These are phyloP conservation scores for Dalbergia oliveri DNA, from an alignment of 306 rosid genomes.

Conservation along the genomic window DNA sequence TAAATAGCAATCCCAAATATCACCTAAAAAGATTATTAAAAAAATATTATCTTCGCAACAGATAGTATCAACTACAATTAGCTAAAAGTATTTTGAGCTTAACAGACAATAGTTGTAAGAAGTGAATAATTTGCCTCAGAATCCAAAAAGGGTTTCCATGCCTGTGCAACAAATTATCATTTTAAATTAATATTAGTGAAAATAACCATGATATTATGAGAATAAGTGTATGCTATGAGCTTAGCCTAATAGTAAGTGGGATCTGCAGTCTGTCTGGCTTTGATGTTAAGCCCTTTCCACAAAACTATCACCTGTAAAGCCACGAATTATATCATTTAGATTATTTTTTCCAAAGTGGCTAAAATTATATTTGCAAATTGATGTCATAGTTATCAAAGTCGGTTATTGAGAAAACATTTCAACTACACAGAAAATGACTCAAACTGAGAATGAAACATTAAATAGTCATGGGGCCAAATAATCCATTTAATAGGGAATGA, in stretches of 20 bases:
- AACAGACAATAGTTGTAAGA: too few relatives aligned
- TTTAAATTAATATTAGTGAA: not conserved
- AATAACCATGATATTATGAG: not conserved
- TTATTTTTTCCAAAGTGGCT: too few relatives aligned
- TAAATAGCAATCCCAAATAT: not conserved
- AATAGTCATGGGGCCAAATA: conserved; percentile 12
- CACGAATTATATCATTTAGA: too few relatives aligned
- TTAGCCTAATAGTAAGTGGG: not conserved
- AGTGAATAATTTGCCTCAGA: not conserved
- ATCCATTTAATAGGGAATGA: conserved; percentile 1
- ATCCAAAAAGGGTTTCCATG: not conserved
- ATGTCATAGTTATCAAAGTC: not conserved
- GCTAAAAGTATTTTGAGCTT: not conserved
- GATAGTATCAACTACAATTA: conserved; percentile 15
- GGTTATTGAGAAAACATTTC: conserved; percentile 8
- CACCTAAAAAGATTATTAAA: not conserved
- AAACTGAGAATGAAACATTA: not conserved
- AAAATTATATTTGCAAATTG: too few relatives aligned
- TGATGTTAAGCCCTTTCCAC: conserved; percentile 4
- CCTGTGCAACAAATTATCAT: not conserved
- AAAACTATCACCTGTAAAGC: too few relatives aligned
- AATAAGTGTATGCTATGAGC: not conserved
- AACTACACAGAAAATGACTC: conserved; percentile 1
- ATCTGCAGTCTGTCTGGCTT: not conserved
- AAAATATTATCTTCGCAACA: not conserved